Evolutionary conservation across 345 rosid species (phyloP).

Genomic region (Rhodamnia rubescens): DNA sequence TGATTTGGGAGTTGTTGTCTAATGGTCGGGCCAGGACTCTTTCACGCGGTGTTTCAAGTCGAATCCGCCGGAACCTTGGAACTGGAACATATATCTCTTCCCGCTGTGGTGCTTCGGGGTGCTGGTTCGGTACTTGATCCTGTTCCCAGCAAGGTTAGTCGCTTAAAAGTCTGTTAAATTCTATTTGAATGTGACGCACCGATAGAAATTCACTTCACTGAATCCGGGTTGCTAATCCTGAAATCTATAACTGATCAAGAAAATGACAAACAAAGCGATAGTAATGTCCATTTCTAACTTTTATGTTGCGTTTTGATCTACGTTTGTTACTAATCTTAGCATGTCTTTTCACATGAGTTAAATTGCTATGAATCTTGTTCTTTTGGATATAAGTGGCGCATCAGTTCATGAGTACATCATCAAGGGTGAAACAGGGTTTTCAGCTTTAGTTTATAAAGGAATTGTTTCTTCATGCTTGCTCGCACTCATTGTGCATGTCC

Average conservation of each 20-base stretch:
- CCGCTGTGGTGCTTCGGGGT: conserved; percentile 93
- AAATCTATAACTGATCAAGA: not conserved
- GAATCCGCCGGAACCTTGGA: conserved; percentile 92
- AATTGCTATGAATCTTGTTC: not conserved
- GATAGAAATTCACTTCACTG: not conserved
- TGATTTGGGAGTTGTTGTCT: not conserved
- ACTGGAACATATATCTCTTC: conserved; percentile 87
- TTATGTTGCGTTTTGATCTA: not conserved
- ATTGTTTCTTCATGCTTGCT: not conserved
- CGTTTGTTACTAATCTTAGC: not conserved
- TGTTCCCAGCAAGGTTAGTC: conserved; percentile 77
- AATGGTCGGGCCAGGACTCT: conserved; percentile 44
- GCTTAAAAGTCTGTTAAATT: not conserved
- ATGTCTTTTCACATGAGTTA: too few relatives aligned
- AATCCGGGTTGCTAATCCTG: not conserved
- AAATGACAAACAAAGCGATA: not conserved
- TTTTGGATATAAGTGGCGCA: not conserved
- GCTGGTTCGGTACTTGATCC: conserved; percentile 62
- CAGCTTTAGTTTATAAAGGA: not conserved
- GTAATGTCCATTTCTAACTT: not conserved
- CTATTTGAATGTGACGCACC: not conserved
- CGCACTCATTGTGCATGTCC: not conserved
- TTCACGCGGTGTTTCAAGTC: conserved; percentile 96
- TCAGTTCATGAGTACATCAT: not conserved
- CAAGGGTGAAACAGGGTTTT: not conserved